Percentiles rank a stretch among this genome's conserved stretches.
These are phyloP conservation scores for Trypanosomatidae sp. DNA, from an alignment of 208 protist species.

Conservation along the genomic window DNA sequence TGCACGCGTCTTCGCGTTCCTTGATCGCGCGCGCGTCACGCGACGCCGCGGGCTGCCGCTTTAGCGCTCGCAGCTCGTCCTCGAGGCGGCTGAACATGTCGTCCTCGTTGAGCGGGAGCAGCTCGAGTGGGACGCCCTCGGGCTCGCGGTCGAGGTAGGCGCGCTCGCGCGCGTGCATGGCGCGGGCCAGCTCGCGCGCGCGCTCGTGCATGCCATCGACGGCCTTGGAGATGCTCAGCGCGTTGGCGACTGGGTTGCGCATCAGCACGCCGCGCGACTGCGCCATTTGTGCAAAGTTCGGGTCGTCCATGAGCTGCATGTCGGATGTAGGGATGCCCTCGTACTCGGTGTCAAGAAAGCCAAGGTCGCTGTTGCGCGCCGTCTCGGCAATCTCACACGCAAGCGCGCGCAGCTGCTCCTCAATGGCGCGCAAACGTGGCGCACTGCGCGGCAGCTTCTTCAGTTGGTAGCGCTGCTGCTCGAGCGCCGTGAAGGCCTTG, in stretches of 20 bases:
- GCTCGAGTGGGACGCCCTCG: conserved; percentile 36
- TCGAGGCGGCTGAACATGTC: conserved; percentile 27
- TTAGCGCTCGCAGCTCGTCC: conserved; percentile 38
- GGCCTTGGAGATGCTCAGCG: conserved; percentile 40
- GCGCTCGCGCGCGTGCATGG: conserved; percentile 44
- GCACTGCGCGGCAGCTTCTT: conserved; percentile 55
- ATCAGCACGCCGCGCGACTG: conserved; percentile 20
- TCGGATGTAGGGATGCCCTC: conserved; percentile 51
- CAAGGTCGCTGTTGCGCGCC: conserved; percentile 13
- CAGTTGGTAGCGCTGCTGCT: conserved; percentile 31
- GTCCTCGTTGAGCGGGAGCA: conserved; percentile 58
- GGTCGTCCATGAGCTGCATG: conserved; percentile 34
- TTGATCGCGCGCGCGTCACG: conserved; percentile 20
- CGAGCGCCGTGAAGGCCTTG: conserved; percentile 19
- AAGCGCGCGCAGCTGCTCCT: conserved; percentile 16
- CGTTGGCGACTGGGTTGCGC: conserved; percentile 33
- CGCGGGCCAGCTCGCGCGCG: conserved; percentile 26
- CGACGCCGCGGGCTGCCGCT: conserved; percentile 19
- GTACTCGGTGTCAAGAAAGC: conserved; percentile 49
- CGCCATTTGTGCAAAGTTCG: conserved; percentile 25
- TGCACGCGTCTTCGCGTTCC: conserved; percentile 19
- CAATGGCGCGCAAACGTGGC: conserved; percentile 23
- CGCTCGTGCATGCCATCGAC: conserved; percentile 54
- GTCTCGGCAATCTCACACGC: conserved; percentile 22
- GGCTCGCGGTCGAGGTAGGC: conserved; percentile 42